Base-by-base conservation (phyloP, 768 basidiomycete genomes). In the Lactifluus rugatus region DNA sequence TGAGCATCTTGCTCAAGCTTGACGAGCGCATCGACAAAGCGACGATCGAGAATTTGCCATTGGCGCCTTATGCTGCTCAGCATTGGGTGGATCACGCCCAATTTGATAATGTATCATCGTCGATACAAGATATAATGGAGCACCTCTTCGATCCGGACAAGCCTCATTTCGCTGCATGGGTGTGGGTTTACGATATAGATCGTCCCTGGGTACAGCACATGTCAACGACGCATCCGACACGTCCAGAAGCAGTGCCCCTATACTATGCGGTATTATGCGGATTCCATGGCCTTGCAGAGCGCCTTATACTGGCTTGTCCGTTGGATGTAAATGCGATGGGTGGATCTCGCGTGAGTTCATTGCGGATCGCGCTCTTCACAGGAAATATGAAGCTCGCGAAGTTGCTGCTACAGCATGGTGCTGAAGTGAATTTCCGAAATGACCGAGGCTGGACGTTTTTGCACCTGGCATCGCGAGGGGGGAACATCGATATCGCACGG, bases 221-320 rank as follows among this genome's bases (percentile, higher is more conserved):
- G 46, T 36, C 39, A 3, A 9, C 17, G 7, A 11, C 8, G 23
- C 42, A 21, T 19, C 53, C 58, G 19, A 23, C 17, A 11, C 26
- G 1, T 1, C 53, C 53, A 1, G 2, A 23, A 0, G 53, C 19
- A 0, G 13, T 1, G 6, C 53, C 58, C 0, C 14, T 60, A 7
- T 60, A 60, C n/a, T 60, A 55, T 39, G 58, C 48, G 0, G 42
- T 34, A 17, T 3, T 50, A 3, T 60, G 58, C 21, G 53, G 58
- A 5, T 46, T 60, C 21, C 21, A 37, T 45, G 25, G 26, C 36
- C 47, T 55, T 10, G 58, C 17, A 11, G 26, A 60, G 7, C 34
- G 31, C 36, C 28, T 60, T 14, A 8, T 60, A n/a, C 13, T n/a
- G 11, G 14, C 34, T 4, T 19, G 8, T 46, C 10, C 53, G 9